These are phyloP conservation scores for Serendipita indica DNA, from an alignment of 768 basidiomycete species.

Conservation along the genomic window DNA sequence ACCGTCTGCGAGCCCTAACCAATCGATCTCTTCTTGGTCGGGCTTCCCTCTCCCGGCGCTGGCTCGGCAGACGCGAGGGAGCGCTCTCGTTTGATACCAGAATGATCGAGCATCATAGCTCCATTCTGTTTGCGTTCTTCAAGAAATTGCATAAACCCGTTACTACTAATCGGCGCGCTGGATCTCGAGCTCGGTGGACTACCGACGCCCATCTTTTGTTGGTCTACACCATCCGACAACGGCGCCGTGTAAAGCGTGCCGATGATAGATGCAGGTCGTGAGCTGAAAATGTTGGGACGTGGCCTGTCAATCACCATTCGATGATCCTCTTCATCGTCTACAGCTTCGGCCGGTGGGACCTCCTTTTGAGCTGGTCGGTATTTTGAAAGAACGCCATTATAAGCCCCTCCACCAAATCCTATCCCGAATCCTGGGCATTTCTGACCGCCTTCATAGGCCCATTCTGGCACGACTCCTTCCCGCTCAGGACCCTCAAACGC, in stretches of 20 bases:
- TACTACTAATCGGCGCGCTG: no score
- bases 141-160: neutral
- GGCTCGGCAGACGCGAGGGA: neutral
- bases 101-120: neutral
- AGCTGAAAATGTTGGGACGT: neutral
- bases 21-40: neutral
- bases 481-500: conserved; percentile 5
- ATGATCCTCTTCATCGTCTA: neutral
- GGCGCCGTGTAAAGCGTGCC: neutral
- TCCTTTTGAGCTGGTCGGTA: neutral
- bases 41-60: neutral
- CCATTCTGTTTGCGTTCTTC: neutral
- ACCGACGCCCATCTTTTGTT: neutral
- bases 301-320: conserved; percentile 1
- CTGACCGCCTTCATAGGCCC: conserved; percentile 1
- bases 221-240: neutral
- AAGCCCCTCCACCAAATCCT: neutral
- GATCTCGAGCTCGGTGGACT: neutral
- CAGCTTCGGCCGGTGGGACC: neutral
- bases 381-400: neutral
- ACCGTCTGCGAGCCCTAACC: no score
- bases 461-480: neutral
- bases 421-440: conserved; percentile 3
- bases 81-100: conserved; percentile 2
- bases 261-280: neutral